A percentile compares a stretch with the other conserved stretches of the same genome.
These are phyloP conservation scores for Parasitella parasitica DNA, from an alignment of 371 early-diverging fungal genomes.

Conservation along the genomic window DNA sequence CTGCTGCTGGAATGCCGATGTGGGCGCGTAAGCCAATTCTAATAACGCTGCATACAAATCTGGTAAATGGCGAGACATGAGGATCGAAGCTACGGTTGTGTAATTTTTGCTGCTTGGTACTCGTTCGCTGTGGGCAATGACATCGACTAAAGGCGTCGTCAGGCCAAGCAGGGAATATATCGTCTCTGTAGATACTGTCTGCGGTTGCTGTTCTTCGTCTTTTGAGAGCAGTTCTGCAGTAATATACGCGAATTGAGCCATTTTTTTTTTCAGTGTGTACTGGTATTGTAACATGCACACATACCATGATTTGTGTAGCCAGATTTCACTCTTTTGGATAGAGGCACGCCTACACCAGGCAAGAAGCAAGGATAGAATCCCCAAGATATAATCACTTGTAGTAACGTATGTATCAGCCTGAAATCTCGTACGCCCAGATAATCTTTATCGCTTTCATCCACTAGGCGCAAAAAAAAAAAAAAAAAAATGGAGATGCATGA, in stretches of 20 bases:
- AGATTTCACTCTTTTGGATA: conserved; percentile 59
- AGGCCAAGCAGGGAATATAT: conserved; percentile 1
- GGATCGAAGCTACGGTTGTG: conserved; percentile 61
- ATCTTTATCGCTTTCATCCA: conserved; percentile 34
- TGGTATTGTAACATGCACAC: too few relatives aligned
- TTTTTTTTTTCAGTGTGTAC: too few relatives aligned
- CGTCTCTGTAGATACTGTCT: background rate
- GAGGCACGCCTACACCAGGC: conserved; percentile 68
- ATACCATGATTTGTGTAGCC: conserved; percentile 51
- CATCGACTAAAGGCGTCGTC: conserved; percentile 26
- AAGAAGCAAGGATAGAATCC: conserved; percentile 66
- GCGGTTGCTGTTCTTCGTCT: conserved; percentile 4
- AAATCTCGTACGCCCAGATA: conserved; percentile 62
- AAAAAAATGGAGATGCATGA: background rate
- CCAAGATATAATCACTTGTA: conserved; percentile 69
- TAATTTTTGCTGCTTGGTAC: conserved; percentile 33
- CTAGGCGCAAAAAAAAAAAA: too few relatives aligned
- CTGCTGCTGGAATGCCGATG: conserved; percentile 26
- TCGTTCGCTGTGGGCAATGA: conserved; percentile 22
- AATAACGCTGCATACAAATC: conserved; percentile 70
- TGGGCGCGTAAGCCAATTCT: conserved; percentile 67
- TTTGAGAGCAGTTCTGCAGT: conserved; percentile 18
- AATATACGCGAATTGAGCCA: too few relatives aligned
- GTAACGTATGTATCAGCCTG: conserved; percentile 62
- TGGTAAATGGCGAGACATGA: conserved; percentile 55